Conservation (phyloP, 805 yeast species). For the Kurtzmaniella cleridarum region DNA sequence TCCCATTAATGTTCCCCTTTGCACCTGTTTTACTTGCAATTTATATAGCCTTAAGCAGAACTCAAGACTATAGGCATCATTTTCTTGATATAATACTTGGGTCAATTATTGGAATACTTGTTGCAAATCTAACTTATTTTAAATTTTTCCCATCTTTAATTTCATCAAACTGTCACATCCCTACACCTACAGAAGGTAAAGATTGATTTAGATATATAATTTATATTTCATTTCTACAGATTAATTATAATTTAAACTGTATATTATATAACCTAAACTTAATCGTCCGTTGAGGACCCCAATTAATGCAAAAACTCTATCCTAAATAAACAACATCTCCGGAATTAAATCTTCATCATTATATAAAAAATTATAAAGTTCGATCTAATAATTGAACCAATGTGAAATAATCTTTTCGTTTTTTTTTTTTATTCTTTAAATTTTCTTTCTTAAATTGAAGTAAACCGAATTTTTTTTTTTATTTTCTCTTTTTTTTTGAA, state of each 20-base stretch:
- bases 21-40: slow-evolving; percentile 21
- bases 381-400: too few species aligned
- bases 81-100: slow-evolving; percentile 27
- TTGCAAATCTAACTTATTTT: slow-evolving; percentile 11
- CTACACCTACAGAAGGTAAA: slow-evolving; percentile 2
- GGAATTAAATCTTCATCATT: slow-evolving; percentile 5
- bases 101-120: slow-evolving; percentile 17
- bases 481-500: too few species aligned
- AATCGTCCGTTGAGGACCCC: slow-evolving; percentile 49
- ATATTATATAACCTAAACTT: slow-evolving; percentile 12
- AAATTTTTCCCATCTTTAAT: slow-evolving; percentile 3
- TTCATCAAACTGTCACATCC: background rate
- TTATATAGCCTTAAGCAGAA: slow-evolving; percentile 27
- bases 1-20: slow-evolving; percentile 8
- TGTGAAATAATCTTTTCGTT: too few species aligned
- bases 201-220: slow-evolving; percentile 1
- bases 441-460: slow-evolving; percentile 5
- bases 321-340: slow-evolving; percentile 10
- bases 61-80: slow-evolving; percentile 35
- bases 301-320: slow-evolving; percentile 41
- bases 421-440: too few species aligned
- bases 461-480: slow-evolving; percentile 3
- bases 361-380: background rate
- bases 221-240: background rate
- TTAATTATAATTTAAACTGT: background rate